Evolutionary conservation across 106 monocot genomes (phyloP).

Genomic region (Phalaenopsis aphrodite): DNA sequence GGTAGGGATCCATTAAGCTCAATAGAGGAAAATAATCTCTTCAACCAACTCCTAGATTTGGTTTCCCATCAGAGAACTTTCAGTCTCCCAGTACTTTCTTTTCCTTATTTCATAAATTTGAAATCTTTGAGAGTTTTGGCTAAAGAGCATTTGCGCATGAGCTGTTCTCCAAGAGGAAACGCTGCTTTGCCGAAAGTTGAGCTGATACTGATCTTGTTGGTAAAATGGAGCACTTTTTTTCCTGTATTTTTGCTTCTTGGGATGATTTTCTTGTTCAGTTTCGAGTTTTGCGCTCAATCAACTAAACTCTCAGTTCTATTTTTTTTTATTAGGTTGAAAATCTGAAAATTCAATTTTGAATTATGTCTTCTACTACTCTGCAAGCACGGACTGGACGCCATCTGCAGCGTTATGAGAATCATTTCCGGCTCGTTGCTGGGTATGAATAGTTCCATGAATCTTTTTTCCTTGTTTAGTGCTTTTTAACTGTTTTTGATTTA

Average conservation of each 20-base stretch:
- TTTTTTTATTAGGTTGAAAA: neutral
- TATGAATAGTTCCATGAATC: neutral
- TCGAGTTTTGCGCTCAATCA: neutral
- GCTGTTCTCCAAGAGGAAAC: neutral
- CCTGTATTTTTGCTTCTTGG: neutral
- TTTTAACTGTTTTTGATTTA: no score
- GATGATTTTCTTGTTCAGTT: neutral
- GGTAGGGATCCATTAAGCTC: no score
- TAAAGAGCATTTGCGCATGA: neutral
- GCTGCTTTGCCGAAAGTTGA: neutral
- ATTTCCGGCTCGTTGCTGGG: conserved; percentile 21
- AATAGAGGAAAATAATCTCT: neutral
- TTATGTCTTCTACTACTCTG: conserved; percentile 1
- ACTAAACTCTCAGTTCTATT: neutral
- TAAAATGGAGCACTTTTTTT: neutral
- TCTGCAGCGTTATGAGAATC: conserved; percentile 14
- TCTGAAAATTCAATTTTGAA: neutral
- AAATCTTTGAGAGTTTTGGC: neutral
- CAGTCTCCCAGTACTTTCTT: neutral
- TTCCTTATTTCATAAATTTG: neutral
- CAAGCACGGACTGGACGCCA: conserved; percentile 16
- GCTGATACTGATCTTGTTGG: neutral
- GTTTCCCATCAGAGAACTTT: neutral
- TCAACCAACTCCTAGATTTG: neutral
- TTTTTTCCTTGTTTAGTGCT: neutral